Conservation (phyloP, 1,284 basidiomycete genomes). For the Leucoagaricus sp. region DNA sequence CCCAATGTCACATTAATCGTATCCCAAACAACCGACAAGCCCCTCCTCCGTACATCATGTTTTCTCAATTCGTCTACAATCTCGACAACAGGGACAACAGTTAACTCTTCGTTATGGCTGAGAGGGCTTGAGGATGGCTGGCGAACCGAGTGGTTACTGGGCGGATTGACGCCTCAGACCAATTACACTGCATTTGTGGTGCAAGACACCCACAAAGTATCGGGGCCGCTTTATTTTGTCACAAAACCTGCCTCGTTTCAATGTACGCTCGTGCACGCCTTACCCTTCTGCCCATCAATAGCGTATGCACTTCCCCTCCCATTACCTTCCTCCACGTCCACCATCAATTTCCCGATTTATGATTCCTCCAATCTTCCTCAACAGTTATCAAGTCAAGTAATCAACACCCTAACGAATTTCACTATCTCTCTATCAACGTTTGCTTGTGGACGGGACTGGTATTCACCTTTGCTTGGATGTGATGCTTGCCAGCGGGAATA, state of each 20-base stretch:
- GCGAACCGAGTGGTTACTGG: constrained; percentile 67
- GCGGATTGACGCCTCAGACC: constrained; percentile 56
- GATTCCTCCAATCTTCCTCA: constrained; percentile 50
- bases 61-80: constrained; percentile 35
- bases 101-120: constrained; percentile 53
- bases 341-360: constrained; percentile 43
- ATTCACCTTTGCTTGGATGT: constrained; percentile 78
- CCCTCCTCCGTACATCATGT: constrained; percentile 56
- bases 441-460: constrained; percentile 80
- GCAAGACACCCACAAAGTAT: constrained; percentile 52
- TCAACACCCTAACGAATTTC: constrained; percentile 69
- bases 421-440: constrained; percentile 69
- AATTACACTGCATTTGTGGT: constrained; percentile 74
- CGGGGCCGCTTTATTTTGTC: constrained; percentile 62
- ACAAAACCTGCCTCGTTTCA: constrained; percentile 76
- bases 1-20: constrained; percentile 57
- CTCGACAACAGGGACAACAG: constrained; percentile 34
- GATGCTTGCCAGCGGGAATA: constrained; percentile 77
- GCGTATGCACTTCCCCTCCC: constrained; percentile 73
- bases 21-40: constrained; percentile 49
- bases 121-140: constrained; percentile 53
- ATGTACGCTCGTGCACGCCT: constrained; percentile 71
- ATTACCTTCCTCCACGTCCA: constrained; percentile 32
- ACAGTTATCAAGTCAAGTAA: constrained; percentile 45
- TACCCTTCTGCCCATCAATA: constrained; percentile 74